A percentile compares a stretch with the other conserved stretches of the same genome.
These are phyloP conservation scores for Mycena albidolilacea DNA, from an alignment of 768 basidiomycete species.

Conservation along the genomic window DNA sequence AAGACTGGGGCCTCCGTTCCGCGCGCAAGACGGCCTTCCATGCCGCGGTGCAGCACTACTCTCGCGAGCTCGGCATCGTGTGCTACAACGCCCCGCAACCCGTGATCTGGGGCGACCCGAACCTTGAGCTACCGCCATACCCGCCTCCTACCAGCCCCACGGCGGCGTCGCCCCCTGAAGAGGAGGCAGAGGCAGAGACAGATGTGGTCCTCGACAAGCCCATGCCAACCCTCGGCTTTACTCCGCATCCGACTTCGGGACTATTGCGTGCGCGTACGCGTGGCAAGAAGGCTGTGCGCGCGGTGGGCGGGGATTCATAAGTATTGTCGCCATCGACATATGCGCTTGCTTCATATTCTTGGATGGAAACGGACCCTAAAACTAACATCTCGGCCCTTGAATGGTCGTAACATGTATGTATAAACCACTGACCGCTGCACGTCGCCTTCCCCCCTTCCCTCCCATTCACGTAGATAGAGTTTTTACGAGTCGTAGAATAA, in stretches of 20 bases:
- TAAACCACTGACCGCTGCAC: slow-evolving; percentile 20
- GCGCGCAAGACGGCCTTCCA: slow-evolving; percentile 84
- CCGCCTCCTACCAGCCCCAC: slow-evolving; percentile 21
- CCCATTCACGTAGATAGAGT: slow-evolving; percentile 17
- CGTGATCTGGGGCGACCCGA: slow-evolving; percentile 61
- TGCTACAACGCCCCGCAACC: slow-evolving; percentile 75
- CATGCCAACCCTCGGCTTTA: slow-evolving; percentile 25
- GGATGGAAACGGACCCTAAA: slow-evolving; percentile 3
- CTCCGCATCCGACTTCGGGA: slow-evolving; percentile 21
- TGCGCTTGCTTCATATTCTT: slow-evolving; percentile 1
- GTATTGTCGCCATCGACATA: slow-evolving; percentile 1
- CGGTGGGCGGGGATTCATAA: slow-evolving; percentile 16
- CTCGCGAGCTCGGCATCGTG: slow-evolving; percentile 76
- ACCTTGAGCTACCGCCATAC: slow-evolving; percentile 40
- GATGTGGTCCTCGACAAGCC: slow-evolving; percentile 32
- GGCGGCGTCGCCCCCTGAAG: slow-evolving; percentile 4
- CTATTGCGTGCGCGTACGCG: slow-evolving; percentile 29
- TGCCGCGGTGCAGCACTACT: slow-evolving; percentile 82
- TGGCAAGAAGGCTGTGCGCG: slow-evolving; percentile 32
- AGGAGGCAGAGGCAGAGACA: slow-evolving; percentile 48
- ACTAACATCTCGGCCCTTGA: neutral
- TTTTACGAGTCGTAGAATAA: slow-evolving; percentile 20
- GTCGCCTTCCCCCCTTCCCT: slow-evolving; percentile 25
- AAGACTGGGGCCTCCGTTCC: slow-evolving; percentile 58
- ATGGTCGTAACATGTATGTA: neutral